Evolutionary conservation across 2,329 filamentous ascomycete species (phyloP).

Genomic region (Emmonsiellopsis sp.): DNA sequence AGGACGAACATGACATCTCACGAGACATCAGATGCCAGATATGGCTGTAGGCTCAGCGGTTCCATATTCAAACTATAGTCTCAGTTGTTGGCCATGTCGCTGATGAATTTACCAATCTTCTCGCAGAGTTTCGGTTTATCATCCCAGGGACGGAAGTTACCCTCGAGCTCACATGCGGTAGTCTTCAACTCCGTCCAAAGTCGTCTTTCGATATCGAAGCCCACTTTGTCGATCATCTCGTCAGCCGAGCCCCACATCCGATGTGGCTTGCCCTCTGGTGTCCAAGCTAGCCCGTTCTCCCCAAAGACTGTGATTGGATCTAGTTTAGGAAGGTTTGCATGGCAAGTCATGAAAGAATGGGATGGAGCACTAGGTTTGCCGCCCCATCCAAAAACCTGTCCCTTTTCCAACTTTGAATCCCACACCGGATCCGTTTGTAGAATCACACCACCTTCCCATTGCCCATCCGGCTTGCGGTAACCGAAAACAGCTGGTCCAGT

Average conservation of each 20-base stretch:
- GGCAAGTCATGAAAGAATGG: slow-evolving; percentile 26
- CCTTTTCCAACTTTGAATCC: slow-evolving; percentile 22
- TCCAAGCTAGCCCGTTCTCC: slow-evolving; percentile 27
- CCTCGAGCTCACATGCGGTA: slow-evolving; percentile 30
- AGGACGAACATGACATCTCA: too few species aligned
- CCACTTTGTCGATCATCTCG: slow-evolving; percentile 27
- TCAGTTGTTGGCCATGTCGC: slow-evolving; percentile 8
- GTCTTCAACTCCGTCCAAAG: slow-evolving; percentile 35
- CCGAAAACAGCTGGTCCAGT: slow-evolving; percentile 12
- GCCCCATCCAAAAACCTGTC: slow-evolving; percentile 8
- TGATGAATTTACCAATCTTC: slow-evolving; percentile 11
- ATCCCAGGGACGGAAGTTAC: slow-evolving; percentile 11
- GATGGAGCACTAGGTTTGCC: slow-evolving; percentile 14
- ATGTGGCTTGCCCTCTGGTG: slow-evolving; percentile 26
- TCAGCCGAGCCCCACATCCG: slow-evolving; percentile 29
- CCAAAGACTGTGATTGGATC: slow-evolving; percentile 33
- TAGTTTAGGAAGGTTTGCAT: slow-evolving; percentile 35
- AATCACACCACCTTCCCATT: slow-evolving; percentile 13
- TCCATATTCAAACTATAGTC: background rate
- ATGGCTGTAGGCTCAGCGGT: too few species aligned
- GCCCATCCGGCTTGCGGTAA: slow-evolving; percentile 8
- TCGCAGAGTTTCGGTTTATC: slow-evolving; percentile 11
- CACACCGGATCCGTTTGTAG: slow-evolving; percentile 25
- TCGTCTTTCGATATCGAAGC: slow-evolving; percentile 29
- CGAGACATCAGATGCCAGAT: background rate